Base-by-base conservation (phyloP, 1,139 yeast genomes). In the Chernovozyma sophiae-reginae region DNA sequence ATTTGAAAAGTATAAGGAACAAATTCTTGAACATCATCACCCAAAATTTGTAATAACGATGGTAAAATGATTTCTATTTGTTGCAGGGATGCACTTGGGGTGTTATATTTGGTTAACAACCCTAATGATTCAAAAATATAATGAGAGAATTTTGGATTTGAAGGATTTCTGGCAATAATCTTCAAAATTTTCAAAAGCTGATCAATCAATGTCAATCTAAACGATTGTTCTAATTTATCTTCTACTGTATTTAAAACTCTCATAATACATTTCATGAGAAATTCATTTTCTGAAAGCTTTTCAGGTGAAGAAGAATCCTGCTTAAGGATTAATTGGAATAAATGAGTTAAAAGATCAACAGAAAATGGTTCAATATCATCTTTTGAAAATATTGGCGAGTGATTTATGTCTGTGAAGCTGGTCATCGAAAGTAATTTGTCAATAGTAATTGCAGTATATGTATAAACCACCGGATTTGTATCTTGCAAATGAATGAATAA, bases 241-340 rank as follows among this genome's bases (percentile, higher is more conserved):
- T 86, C 95, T 15, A 86, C 72, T 4, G 90, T 81, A 42, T 81
- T 71, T 41, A 92, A 65, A 5, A 90, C 80, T 51, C 97, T 75
- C 90, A 89, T 87, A 4, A 86, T 68, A 46, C 95, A 79, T 55
- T 85, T 87, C 80, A 92, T 84, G 54, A 92, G 68, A 54, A 86
- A 92, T 55, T 94, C 98, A 58, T 94, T 94, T 56, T 92, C 97
- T 0, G 97, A 92, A 42, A 94, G 68, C 55, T 89, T 90, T 56
- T 90, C 97, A 0, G 97, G 97, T 30, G 39, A 38, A 15, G 39
- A 33, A 4, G 63, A 55, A 26, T 75, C 72, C 42, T 77, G 77
- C 38, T 70, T 65, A 39, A 80, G 67, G 38, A 92, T 81, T 37
- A 89, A 70, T 31, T 70, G 65, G 50, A 92, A 85, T 37, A 90